These are phyloP conservation scores for Phytophthora hybrid DNA, from an alignment of 352 stramenopile species.

Conservation along the genomic window DNA sequence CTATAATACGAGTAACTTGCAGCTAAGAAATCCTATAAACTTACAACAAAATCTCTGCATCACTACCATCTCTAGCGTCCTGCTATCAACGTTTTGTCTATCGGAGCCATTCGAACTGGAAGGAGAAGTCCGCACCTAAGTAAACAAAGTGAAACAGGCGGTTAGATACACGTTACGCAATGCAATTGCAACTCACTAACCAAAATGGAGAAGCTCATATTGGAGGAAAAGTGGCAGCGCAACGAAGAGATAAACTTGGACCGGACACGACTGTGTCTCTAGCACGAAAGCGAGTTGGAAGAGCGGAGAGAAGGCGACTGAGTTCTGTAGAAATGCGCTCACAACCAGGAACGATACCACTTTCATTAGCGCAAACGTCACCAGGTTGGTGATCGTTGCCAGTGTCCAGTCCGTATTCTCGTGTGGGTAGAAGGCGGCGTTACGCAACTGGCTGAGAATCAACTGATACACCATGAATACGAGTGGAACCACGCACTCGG, in stretches of 20 bases:
- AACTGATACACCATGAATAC: slow-evolving; percentile 37
- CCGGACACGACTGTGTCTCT: slow-evolving; percentile 29
- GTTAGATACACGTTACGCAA: not conserved
- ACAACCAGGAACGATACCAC: slow-evolving; percentile 39
- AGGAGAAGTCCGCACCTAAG: not conserved
- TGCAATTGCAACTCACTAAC: not conserved
- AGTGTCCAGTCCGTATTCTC: not conserved
- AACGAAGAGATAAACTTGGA: slow-evolving; percentile 15
- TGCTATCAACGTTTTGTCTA: not conserved
- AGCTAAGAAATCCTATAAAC: no score
- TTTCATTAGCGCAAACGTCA: slow-evolving; percentile 41
- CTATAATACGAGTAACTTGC: no score
- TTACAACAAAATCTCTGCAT: no score
- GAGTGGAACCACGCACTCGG: slow-evolving; percentile 39
- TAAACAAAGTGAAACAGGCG: not conserved
- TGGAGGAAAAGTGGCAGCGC: slow-evolving; percentile 11
- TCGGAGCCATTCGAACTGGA: not conserved
- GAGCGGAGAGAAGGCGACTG: slow-evolving; percentile 39
- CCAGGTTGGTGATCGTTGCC: not conserved
- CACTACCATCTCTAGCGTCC: no score
- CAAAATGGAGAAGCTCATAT: slow-evolving; percentile 26
- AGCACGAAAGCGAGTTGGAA: slow-evolving; percentile 51
- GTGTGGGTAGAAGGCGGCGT: slow-evolving; percentile 34
- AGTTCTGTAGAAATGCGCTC: slow-evolving; percentile 27
- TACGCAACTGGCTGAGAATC: slow-evolving; percentile 37